These are phyloP conservation scores for Pelargonium cotyledonis DNA, from an alignment of 441 rosid species.

Conservation along the genomic window DNA sequence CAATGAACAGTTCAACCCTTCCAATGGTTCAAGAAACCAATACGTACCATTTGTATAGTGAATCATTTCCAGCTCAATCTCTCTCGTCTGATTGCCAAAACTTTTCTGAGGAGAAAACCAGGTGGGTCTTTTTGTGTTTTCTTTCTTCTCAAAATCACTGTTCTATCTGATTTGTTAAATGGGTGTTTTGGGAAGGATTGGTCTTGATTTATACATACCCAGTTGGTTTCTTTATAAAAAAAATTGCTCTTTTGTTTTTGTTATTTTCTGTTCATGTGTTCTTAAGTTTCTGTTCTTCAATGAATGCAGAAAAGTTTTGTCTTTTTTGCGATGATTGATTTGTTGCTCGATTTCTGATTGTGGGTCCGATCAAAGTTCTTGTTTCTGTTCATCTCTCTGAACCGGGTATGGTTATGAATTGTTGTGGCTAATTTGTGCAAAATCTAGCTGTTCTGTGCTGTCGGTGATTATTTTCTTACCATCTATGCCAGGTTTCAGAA, in stretches of 20 bases:
- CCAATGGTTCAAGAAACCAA: too few species aligned
- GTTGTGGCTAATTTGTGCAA: background rate
- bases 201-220: slow-evolving; percentile 10
- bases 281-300: slow-evolving; percentile 7
- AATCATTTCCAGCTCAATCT: slow-evolving; percentile 6
- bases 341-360: slow-evolving; percentile 11
- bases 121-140: slow-evolving; percentile 25
- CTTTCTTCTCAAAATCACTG: slow-evolving; percentile 6
- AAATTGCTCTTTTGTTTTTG: background rate
- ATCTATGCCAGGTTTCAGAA: background rate
- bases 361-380: slow-evolving; percentile 11
- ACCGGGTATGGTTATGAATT: slow-evolving; percentile 5
- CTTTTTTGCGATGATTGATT: slow-evolving; percentile 12
- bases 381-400: background rate
- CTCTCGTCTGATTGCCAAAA: slow-evolving; percentile 9
- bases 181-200: too few species aligned
- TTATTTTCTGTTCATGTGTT: background rate
- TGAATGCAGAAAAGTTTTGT: slow-evolving; percentile 15
- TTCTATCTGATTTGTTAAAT: slow-evolving; percentile 12
- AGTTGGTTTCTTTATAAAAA: background rate
- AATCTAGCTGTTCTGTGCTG: slow-evolving; percentile 4
- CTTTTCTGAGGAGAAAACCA: slow-evolving; percentile 24
- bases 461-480: background rate
- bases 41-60: too few species aligned
- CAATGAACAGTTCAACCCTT: too few species aligned